Evolutionary conservation across 2,329 filamentous ascomycete species (phyloP).

Genomic region (Esteya vermicola): DNA sequence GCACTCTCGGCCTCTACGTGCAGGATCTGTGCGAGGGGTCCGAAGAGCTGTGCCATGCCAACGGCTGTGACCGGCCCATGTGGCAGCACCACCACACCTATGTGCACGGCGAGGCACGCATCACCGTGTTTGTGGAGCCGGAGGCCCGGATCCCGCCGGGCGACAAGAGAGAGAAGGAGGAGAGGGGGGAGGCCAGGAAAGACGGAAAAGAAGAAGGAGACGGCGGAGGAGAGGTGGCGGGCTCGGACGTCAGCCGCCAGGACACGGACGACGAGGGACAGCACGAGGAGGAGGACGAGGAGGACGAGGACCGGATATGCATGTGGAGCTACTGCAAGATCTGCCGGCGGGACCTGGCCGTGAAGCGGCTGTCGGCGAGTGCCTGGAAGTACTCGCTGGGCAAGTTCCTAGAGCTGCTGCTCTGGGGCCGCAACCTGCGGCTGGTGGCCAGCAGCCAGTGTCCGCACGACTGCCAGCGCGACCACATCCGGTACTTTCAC

Average conservation of each 20-base stretch:
- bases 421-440: slow-evolving; percentile 79
- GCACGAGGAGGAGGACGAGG: slow-evolving; percentile 16
- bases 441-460: slow-evolving; percentile 53
- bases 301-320: slow-evolving; percentile 50
- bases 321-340: slow-evolving; percentile 98
- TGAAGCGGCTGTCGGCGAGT: slow-evolving; percentile 80
- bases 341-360: slow-evolving; percentile 79
- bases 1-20: slow-evolving; percentile 86
- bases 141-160: slow-evolving; percentile 36
- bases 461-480: slow-evolving; percentile 79
- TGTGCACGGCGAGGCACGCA: slow-evolving; percentile 86
- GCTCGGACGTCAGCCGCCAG: no score
- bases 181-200: slow-evolving; percentile 14
- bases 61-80: slow-evolving; percentile 80
- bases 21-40: slow-evolving; percentile 74
- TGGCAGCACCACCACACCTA: slow-evolving; percentile 90
- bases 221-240: no score
- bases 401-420: slow-evolving; percentile 94
- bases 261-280: no score
- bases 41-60: slow-evolving; percentile 63
- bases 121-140: slow-evolving; percentile 80
- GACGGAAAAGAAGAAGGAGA: no score
- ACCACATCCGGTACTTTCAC: slow-evolving; percentile 88
- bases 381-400: slow-evolving; percentile 98
- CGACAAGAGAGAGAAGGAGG: slow-evolving; percentile 34